A percentile compares a stretch with the other conserved stretches of the same genome.
Conservation (phyloP, 257 asterid genomes). For the Lantana camara region DNA sequence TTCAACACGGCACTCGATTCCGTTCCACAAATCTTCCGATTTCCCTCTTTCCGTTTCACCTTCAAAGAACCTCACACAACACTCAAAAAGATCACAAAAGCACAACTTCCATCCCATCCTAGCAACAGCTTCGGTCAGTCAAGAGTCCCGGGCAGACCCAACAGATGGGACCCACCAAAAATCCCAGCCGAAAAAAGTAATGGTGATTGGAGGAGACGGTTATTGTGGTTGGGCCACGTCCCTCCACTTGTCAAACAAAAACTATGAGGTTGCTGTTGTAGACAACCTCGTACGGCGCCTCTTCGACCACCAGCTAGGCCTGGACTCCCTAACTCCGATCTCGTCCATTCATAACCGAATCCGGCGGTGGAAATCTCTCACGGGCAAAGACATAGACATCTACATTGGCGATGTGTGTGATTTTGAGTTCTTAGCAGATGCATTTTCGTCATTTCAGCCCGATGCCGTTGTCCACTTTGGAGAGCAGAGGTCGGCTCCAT, state of each 20-base stretch:
- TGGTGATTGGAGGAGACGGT: constrained; percentile 98
- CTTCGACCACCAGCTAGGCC: constrained; percentile 92
- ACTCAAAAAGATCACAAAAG: constrained; percentile 23
- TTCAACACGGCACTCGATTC: constrained; percentile 30
- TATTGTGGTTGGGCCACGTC: constrained; percentile 53
- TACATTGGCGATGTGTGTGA: constrained; percentile 86
- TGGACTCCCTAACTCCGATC: constrained; percentile 90
- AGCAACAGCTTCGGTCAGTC: constrained; percentile 54
- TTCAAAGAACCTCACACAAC: constrained; percentile 27
- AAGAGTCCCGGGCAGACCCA: constrained; percentile 50
- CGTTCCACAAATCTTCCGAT: constrained; percentile 39
- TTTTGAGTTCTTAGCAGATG: constrained; percentile 82
- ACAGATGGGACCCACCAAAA: constrained; percentile 38
- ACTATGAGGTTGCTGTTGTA: constrained; percentile 71
- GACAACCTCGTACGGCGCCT: constrained; percentile 87
- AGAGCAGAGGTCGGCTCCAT: constrained; percentile 95
- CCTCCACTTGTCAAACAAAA: constrained; percentile 37
- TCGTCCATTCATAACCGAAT: constrained; percentile 83
- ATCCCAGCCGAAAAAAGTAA: constrained; percentile 56
- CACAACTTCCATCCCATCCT: constrained; percentile 25
- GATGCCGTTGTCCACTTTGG: constrained; percentile 95
- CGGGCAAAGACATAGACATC: constrained; percentile 73
- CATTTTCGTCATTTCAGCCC: constrained; percentile 76
- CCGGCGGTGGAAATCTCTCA: constrained; percentile 80
- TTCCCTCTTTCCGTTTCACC: constrained; percentile 33